A percentile compares a stretch with the other conserved stretches of the same genome.
Conservation (phyloP, 352 stramenopile genomes). For the Lagenidium sp. region DNA sequence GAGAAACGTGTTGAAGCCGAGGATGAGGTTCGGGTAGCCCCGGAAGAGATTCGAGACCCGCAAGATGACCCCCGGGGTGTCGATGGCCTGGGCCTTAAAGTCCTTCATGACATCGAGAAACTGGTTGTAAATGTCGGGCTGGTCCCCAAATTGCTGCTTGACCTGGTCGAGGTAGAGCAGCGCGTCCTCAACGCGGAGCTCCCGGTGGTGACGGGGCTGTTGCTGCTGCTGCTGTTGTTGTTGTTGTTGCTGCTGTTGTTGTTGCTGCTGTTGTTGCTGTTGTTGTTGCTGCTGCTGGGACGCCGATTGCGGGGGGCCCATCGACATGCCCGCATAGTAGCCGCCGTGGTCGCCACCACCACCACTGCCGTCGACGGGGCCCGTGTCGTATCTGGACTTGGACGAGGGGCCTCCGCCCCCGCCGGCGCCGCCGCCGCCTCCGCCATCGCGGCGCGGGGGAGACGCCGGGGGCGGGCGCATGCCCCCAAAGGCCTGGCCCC, state of each 20-base stretch:
- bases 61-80: conserved; percentile 98
- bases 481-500: conserved; percentile 19
- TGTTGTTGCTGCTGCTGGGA: conserved; percentile 21
- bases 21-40: conserved; percentile 97
- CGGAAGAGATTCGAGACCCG: conserved; percentile 98
- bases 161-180: conserved; percentile 99
- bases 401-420: not conserved
- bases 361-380: too few relatives aligned
- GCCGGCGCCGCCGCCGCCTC: not conserved
- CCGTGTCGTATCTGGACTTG: not conserved
- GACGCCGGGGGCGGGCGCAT: conserved; percentile 26
- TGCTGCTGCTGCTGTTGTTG: conserved; percentile 22
- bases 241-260: conserved; percentile 26
- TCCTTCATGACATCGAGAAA: conserved; percentile 99
- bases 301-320: not conserved
- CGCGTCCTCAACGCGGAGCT: conserved; percentile 96
- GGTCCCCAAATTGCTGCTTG: conserved; percentile 99
- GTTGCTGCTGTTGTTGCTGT: conserved; percentile 28
- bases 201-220: conserved; percentile 49
- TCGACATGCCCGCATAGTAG: not conserved
- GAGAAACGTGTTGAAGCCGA: conserved; percentile 99
- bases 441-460: conserved; percentile 33
- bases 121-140: conserved; percentile 99
- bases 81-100: conserved; percentile 98
- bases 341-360: not conserved